phyloP scores from a whole-genome alignment of 768 basidiomycete species.

The Lenzites betulinus region DNA sequence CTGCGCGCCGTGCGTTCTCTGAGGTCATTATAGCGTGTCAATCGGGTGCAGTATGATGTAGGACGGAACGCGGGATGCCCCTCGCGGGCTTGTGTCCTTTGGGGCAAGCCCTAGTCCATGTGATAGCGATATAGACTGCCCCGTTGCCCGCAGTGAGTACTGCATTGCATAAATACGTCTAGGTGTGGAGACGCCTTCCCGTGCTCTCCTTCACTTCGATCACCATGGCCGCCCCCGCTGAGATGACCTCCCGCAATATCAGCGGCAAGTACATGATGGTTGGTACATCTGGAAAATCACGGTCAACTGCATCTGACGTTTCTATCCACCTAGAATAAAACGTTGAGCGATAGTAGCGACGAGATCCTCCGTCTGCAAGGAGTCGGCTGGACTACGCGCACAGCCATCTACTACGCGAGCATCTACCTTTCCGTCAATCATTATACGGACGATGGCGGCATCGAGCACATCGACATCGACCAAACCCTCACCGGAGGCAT shows the following conservation, averaged over 20 bases:
- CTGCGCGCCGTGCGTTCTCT: no score
- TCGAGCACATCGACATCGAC: slow-evolving; percentile 68
- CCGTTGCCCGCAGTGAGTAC: neutral
- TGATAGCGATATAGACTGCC: slow-evolving; percentile 9
- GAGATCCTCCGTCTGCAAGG: slow-evolving; percentile 71
- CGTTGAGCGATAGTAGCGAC: slow-evolving; percentile 61
- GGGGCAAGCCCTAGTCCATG: slow-evolving; percentile 12
- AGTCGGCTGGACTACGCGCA: slow-evolving; percentile 70
- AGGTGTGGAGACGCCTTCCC: neutral
- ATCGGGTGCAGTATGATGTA: slow-evolving; percentile 17
- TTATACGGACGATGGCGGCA: slow-evolving; percentile 55
- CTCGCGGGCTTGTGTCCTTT: neutral
- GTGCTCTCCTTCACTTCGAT: neutral
- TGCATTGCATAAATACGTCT: slow-evolving; percentile 15
- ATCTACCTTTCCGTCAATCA: slow-evolving; percentile 64
- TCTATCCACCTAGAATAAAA: slow-evolving; percentile 55
- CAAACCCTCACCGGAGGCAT: slow-evolving; percentile 68
- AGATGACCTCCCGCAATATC: slow-evolving; percentile 60
- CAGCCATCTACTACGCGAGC: slow-evolving; percentile 54
- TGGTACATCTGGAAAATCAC: slow-evolving; percentile 11
- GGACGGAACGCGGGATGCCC: slow-evolving; percentile 2
- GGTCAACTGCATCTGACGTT: neutral
- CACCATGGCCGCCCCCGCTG: slow-evolving; percentile 65
- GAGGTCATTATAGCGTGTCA: neutral
- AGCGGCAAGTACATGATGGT: slow-evolving; percentile 68